Base-by-base conservation (phyloP, 768 basidiomycete genomes). In the Lentinula lateritia region DNA sequence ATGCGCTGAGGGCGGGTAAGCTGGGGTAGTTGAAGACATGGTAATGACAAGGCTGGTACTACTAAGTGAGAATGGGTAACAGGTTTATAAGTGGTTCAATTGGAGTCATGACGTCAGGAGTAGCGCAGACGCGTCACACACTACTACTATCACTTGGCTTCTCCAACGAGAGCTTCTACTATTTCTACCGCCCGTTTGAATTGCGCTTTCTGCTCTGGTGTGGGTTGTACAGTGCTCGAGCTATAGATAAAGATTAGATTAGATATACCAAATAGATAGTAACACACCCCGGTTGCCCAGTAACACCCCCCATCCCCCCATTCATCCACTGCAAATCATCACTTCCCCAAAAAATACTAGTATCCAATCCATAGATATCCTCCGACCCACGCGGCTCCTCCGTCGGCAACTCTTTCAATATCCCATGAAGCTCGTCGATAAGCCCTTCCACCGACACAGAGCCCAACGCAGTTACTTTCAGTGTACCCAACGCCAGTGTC, bases 321-420 rank as follows among this genome's bases (percentile, higher is more conserved):
- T 87, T 88, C 45, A 60, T 68, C 89, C 89, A 90, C 70, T 76
- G 65, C 16, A 89, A 69, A 65, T 84, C 81, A 0, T 82, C 79
- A 64, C 80, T 82, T 6, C 73, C 77, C 75, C 83, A 87, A 6
- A 80, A 74, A 63, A 91, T 89, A 70, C 86, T 84, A 8, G 79
- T 87, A 69, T 90, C 78, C 64, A 84, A 63, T 0, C 86, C 86
- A 64, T 93, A 93, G 58, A 92, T 86, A 67, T 93, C 90, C 70
- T 88, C 75, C 50, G 81, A 83, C 1, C 86, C 87, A 0, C 81
- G 80, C 34, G 85, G 82, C 1, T 66, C 52, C 67, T 85, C 84
- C 1, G 74, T 80, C 3, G 88, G 89, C 41, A 91, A 65, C 0
- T 67, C 65, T 68, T 84, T 83, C 60, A 93, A 72, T 70, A 92